Evolutionary conservation across 169 alveolate genomes (phyloP).

Genomic region (Plasmodium chabaudi): DNA sequence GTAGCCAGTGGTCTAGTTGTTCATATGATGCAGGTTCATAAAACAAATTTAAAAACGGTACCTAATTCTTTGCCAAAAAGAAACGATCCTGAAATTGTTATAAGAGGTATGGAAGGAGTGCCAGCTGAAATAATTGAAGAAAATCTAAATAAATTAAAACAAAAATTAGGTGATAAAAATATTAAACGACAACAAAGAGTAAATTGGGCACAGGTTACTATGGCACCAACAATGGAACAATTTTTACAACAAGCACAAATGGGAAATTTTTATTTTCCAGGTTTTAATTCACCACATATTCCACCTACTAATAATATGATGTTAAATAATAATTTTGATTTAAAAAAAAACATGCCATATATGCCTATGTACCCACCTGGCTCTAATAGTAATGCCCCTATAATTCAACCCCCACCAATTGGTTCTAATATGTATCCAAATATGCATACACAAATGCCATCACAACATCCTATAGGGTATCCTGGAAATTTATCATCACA

Average conservation of each 20-base stretch:
- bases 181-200: conserved; percentile 86
- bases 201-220: conserved; percentile 88
- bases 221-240: conserved; percentile 86
- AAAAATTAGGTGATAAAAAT: conserved; percentile 84
- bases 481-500: conserved; percentile 38
- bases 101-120: conserved; percentile 98
- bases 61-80: conserved; percentile 98
- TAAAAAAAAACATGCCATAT: conserved; percentile 26
- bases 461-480: conserved; percentile 5
- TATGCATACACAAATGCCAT: conserved; percentile 8
- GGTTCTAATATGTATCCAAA: conserved; percentile 46
- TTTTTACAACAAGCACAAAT: conserved; percentile 78
- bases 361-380: conserved; percentile 36
- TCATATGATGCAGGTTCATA: conserved; percentile 95
- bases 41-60: conserved; percentile 90
- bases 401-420: conserved; percentile 31
- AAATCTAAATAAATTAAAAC: conserved; percentile 80
- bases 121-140: conserved; percentile 92
- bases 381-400: conserved; percentile 15
- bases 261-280: conserved; percentile 75
- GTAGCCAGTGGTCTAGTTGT: conserved; percentile 94
- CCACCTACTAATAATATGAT: conserved; percentile 29
- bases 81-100: conserved; percentile 93
- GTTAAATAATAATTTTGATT: conserved; percentile 33
- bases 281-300: conserved; percentile 60